Base-by-base conservation (phyloP, 768 basidiomycete genomes). In the Neoboletus subvelutipes region DNA sequence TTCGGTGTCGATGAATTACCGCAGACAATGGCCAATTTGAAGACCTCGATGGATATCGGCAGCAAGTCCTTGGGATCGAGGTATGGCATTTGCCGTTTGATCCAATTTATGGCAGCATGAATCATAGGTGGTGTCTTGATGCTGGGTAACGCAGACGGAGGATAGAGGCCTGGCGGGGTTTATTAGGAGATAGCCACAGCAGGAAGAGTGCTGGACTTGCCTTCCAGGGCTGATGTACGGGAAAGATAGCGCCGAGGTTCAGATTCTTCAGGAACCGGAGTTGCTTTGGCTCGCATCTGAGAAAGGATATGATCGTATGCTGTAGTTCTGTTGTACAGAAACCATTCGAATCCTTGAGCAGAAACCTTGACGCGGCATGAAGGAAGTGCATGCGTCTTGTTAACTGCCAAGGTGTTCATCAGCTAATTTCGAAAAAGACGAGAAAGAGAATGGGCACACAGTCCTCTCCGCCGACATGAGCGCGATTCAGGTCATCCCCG, bases 271-370 rank as follows among this genome's bases (percentile, higher is more conserved):
- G 65, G 34, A 50, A 39, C 34, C 5, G 59, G 34, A 0, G 59
- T 50, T 17, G 56, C 41, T 34, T 67, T 76, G 22, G 70, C 73
- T 56, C 83, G 81, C 80, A 94, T 85, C 66, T 89, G 84, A 12
- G 88, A 80, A 20, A 96, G 74, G 51, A 98, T 94, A 52, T 84
- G 80, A 67, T 98, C 94, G 72, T 88, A 98, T 4, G 93, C 86
- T 4, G 91, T 83, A 4, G 92, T 95, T 47, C 86, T 79, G 73
- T 98, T 98, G 73, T 92, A 97, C 41, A 98, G 64, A 70, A 92
- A 92, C 87, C 92, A 94, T 70, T 98, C 94, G 43, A 94, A 78
- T 18, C 96, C 96, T 63, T 95, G 84, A 4, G 91, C 64, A 8
- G 85, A 85, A 29, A 94, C 67, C 53, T 90, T 86, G 31, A 98